Percentiles rank a stretch among this genome's conserved stretches.
phyloP scores from a whole-genome alignment of 306 rosid species.

The Quercus berberidifolia region DNA sequence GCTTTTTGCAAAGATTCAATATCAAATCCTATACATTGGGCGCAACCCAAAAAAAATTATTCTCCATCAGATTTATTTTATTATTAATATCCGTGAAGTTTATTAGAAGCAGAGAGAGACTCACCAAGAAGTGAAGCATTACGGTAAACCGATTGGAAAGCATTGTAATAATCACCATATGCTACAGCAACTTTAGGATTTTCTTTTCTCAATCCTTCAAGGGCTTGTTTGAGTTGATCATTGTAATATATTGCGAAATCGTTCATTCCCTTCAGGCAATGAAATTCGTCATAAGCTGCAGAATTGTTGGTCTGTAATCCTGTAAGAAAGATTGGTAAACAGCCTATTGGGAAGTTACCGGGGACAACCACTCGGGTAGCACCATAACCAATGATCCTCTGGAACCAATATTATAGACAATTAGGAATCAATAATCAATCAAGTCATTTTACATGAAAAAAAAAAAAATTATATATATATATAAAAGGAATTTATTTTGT shows the following conservation, averaged over 20 bases:
- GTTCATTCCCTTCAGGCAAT: too few relatives aligned
- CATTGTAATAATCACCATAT: too few relatives aligned
- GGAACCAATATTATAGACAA: neutral
- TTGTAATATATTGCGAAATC: too few relatives aligned
- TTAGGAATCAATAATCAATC: neutral
- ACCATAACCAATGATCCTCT: constrained; percentile 12
- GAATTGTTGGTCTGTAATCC: too few relatives aligned
- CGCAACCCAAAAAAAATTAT: neutral
- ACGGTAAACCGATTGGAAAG: neutral
- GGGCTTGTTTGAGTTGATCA: too few relatives aligned
- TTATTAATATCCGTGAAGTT: neutral
- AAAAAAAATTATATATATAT: too few relatives aligned
- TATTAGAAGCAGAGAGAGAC: neutral
- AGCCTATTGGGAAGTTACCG: too few relatives aligned
- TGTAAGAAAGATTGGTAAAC: too few relatives aligned
- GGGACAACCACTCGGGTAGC: too few relatives aligned
- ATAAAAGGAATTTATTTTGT: neutral
- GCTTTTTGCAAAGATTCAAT: constrained; percentile 8
- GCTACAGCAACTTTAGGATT: too few relatives aligned
- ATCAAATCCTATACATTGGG: constrained; percentile 11
- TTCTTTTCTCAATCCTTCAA: too few relatives aligned
- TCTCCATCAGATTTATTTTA: neutral
- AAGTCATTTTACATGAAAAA: neutral
- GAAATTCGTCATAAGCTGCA: too few relatives aligned
- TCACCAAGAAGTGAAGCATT: neutral